These are phyloP conservation scores for Diaporthe nobilis DNA, from an alignment of 2,329 filamentous ascomycete species.

Conservation along the genomic window DNA sequence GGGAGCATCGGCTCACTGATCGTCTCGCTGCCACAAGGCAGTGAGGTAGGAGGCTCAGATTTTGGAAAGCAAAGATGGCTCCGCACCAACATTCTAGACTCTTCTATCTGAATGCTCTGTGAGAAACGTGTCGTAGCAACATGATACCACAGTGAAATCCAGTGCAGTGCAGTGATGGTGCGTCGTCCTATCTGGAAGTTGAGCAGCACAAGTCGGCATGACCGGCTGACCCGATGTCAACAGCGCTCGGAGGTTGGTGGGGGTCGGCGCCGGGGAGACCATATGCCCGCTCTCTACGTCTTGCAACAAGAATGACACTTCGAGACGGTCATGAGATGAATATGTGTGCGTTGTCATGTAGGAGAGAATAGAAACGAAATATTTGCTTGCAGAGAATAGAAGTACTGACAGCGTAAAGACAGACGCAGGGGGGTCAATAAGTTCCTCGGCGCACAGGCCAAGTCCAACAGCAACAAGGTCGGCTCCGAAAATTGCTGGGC, in stretches of 20 bases:
- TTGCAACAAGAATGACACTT: background rate
- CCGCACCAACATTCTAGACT: background rate
- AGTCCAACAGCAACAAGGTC: constrained; percentile 3
- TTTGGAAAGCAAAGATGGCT: background rate
- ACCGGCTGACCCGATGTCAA: constrained; percentile 3
- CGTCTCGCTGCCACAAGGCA: constrained; percentile 35
- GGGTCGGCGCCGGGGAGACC: constrained; percentile 2
- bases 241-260: background rate
- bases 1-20: constrained; percentile 58
- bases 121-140: background rate
- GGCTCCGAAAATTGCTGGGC: constrained; percentile 44
- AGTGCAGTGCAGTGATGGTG: background rate
- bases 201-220: background rate
- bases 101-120: background rate
- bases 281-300: background rate
- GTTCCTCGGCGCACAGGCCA: constrained; percentile 24
- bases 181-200: background rate
- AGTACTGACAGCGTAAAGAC: too few species aligned
- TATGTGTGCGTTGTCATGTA: too few species aligned
- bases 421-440: background rate
- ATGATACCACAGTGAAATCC: background rate
- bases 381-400: background rate
- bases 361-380: background rate
- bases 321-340: background rate
- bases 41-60: constrained; percentile 4